Evolutionary conservation across 2,329 filamentous ascomycete genomes (phyloP).

Genomic region (Ophiostoma populinum): DNA sequence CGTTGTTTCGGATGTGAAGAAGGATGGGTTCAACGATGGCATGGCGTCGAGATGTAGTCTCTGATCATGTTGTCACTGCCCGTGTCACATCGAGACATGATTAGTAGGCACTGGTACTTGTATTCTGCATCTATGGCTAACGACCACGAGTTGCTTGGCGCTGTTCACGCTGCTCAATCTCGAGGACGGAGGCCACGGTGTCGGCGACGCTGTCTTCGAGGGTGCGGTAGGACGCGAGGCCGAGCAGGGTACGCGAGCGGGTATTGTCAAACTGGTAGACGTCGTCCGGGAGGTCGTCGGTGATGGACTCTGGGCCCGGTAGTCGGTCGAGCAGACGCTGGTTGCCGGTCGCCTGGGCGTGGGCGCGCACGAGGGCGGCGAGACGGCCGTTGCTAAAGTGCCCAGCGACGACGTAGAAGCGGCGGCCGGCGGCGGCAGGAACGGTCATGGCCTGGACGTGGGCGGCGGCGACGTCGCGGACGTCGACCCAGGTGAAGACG

Average conservation of each 20-base stretch:
- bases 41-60: too few species aligned
- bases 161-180: too few species aligned
- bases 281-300: constrained; percentile 26
- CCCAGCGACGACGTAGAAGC: constrained; percentile 32
- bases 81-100: too few species aligned
- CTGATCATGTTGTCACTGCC: too few species aligned
- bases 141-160: too few species aligned
- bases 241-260: constrained; percentile 36
- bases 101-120: too few species aligned
- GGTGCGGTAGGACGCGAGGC: constrained; percentile 34
- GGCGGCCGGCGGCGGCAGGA: constrained; percentile 27
- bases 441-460: constrained; percentile 2
- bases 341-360: constrained; percentile 36
- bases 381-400: constrained; percentile 2
- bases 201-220: constrained; percentile 44
- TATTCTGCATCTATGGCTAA: too few species aligned
- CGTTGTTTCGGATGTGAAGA: too few species aligned
- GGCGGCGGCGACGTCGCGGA: constrained; percentile 1
- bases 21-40: too few species aligned
- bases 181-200: constrained; percentile 29
- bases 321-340: constrained; percentile 15
- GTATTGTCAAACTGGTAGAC: constrained; percentile 39
- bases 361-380: neutral
- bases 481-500: constrained; percentile 25
- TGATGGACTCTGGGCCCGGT: constrained; percentile 16